Evolutionary conservation across 352 stramenopile species (phyloP).

Genomic region (Pythium apleroticum): DNA sequence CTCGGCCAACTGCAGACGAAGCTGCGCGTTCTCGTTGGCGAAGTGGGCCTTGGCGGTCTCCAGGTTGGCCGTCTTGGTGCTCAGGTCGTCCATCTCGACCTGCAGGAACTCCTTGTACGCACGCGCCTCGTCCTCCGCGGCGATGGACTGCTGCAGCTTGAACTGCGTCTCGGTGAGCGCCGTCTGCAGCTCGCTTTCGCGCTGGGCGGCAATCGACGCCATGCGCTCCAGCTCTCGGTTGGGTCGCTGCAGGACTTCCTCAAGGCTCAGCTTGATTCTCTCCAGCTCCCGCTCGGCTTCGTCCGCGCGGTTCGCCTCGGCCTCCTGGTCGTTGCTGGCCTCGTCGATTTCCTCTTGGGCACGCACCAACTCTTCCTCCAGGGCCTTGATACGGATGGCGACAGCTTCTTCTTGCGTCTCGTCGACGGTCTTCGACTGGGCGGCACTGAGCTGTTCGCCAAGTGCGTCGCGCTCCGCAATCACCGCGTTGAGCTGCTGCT

Average conservation of each 20-base stretch:
- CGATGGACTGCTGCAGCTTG: slow-evolving; percentile 37
- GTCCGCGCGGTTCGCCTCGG: slow-evolving; percentile 19
- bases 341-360: slow-evolving; percentile 14
- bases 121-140: slow-evolving; percentile 24
- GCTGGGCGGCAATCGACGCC: background rate
- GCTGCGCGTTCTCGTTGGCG: slow-evolving; percentile 15
- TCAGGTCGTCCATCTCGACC: slow-evolving; percentile 25
- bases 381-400: background rate
- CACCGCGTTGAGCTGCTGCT: slow-evolving; percentile 30
- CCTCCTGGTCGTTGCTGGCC: slow-evolving; percentile 25
- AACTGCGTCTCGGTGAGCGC: slow-evolving; percentile 34
- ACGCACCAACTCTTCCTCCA: slow-evolving; percentile 17
- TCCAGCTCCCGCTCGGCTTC: slow-evolving; percentile 13
- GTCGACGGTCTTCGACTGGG: background rate
- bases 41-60: slow-evolving; percentile 19
- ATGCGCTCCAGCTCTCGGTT: slow-evolving; percentile 8
- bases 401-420: background rate
- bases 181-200: slow-evolving; percentile 37
- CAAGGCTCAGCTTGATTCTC: slow-evolving; percentile 3
- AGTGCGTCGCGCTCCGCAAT: slow-evolving; percentile 4
- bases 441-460: slow-evolving; percentile 4
- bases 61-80: slow-evolving; percentile 7
- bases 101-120: slow-evolving; percentile 29
- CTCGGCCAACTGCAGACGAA: slow-evolving; percentile 29
- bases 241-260: slow-evolving; percentile 6